Evolutionary conservation across 2,329 filamentous ascomycete genomes (phyloP), one percentile per base, ranked within the genome.

Genomic region (Colletotrichum karsti): DNA sequence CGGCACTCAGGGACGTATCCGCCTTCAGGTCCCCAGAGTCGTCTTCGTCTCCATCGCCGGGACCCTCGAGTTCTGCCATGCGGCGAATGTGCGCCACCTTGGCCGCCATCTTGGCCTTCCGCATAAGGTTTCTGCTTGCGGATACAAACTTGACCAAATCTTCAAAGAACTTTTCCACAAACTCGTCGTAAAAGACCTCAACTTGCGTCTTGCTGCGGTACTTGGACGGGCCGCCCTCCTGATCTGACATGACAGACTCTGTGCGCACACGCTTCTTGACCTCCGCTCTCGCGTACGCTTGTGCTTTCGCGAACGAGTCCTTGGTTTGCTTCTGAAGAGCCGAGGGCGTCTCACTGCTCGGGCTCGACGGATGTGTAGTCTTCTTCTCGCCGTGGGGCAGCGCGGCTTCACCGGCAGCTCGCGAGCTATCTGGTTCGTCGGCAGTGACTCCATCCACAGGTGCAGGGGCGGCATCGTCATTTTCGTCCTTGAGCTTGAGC

Each of bases 131-230:
- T 64, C 95, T 86, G 55, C 92, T 93, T 1, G 89, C 88, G 5
- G 93, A 93, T 37, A 98, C 90, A 63, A 92, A 92, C 69, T 93
- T 91, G 63, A 97, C 94, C 55, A 97, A 82, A 62, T 91, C 86
- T 73, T 97, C 94, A 71, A 98, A 94, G 41, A 91, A 90, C 56
- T 89, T 89, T 76, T 98, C 94, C 4, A 97, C 91, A 69, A 93
- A 91, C 72, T 92, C 93, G 76, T 98, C 95, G 77, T 98, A 98
- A 79, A 94, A 95, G n/a, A 98, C 92, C 42, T 96, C 91, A 51
- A 95, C 91, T 85, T 93, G 92, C 64, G 87, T 91, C 71, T 92
- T 88, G 4, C 90, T 90, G 61, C 92, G 90, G 76, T 92, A 92
- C 69, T 89, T 88, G 10, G 83, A 78, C 1, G 83, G 77, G 2